Evolutionary conservation across 768 basidiomycete species (phyloP).

Genomic region (Neoboletus brunneissimus): DNA sequence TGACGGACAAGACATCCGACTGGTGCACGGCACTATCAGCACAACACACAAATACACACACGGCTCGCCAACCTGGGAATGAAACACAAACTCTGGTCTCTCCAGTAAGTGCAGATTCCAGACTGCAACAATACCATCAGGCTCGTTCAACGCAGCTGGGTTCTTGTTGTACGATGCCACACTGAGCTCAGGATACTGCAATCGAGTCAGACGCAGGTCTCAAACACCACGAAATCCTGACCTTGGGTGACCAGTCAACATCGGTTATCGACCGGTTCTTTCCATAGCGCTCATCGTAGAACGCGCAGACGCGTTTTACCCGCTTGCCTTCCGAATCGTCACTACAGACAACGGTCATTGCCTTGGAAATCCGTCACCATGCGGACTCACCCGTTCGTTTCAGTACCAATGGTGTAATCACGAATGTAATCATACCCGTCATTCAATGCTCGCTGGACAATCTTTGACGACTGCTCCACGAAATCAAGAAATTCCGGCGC

Average conservation of each 20-base stretch:
- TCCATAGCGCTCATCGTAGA: slow-evolving; percentile 87
- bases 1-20: slow-evolving; percentile 97
- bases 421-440: slow-evolving; percentile 96
- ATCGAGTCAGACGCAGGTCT: neutral
- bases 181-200: slow-evolving; percentile 90
- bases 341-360: slow-evolving; percentile 38
- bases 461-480: slow-evolving; percentile 91
- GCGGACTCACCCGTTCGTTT: slow-evolving; percentile 70
- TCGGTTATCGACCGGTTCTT: slow-evolving; percentile 95
- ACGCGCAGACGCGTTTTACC: slow-evolving; percentile 92
- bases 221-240: slow-evolving; percentile 29
- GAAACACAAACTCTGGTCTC: slow-evolving; percentile 96
- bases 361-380: neutral
- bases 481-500: slow-evolving; percentile 93
- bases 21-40: slow-evolving; percentile 32
- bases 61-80: slow-evolving; percentile 76
- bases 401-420: slow-evolving; percentile 91
- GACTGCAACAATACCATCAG: slow-evolving; percentile 93
- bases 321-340: slow-evolving; percentile 89
- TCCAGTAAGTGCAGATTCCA: slow-evolving; percentile 97
- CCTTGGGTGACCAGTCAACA: slow-evolving; percentile 98
- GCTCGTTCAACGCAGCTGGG: slow-evolving; percentile 87
- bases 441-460: slow-evolving; percentile 90
- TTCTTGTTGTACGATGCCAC: slow-evolving; percentile 99
- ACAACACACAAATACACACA: neutral